These are phyloP conservation scores for Syzygium grande DNA, from an alignment of 345 rosid species.

Conservation along the genomic window DNA sequence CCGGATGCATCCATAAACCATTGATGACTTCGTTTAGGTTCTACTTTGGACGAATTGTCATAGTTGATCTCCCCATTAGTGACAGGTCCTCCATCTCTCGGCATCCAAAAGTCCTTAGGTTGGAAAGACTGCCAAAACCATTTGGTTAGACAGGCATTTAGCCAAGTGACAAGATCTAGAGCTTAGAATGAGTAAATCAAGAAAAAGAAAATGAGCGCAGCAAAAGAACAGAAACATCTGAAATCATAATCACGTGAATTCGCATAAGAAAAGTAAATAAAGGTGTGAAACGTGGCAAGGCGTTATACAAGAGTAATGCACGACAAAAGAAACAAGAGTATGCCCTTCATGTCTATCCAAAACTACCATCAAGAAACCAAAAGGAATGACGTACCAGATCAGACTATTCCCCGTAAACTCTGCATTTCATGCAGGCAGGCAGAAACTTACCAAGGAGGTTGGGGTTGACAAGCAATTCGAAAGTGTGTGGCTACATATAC, in stretches of 20 bases:
- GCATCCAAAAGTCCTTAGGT: slow-evolving; percentile 32
- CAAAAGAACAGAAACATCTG: background rate
- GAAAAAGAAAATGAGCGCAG: background rate
- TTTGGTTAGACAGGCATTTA: background rate
- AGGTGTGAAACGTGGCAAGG: background rate
- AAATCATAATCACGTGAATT: background rate
- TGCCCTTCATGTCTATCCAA: background rate
- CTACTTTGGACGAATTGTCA: slow-evolving; percentile 31
- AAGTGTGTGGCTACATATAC: background rate
- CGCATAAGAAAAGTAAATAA: background rate
- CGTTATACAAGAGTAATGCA: background rate
- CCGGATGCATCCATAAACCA: slow-evolving; percentile 38
- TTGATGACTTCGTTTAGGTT: slow-evolving; percentile 47
- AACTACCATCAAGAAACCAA: background rate
- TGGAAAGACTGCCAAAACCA: slow-evolving; percentile 32
- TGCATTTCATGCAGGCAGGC: background rate
- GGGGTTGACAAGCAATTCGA: background rate
- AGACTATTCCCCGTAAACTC: background rate
- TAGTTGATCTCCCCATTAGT: slow-evolving; percentile 33
- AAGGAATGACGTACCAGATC: background rate
- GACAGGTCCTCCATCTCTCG: slow-evolving; percentile 27
- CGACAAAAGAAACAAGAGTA: background rate
- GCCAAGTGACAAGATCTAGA: background rate
- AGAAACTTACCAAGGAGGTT: background rate
- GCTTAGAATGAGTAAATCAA: background rate